Evolutionary conservation across 345 rosid genomes (phyloP).

Genomic region (Barbarea vulgaris): DNA sequence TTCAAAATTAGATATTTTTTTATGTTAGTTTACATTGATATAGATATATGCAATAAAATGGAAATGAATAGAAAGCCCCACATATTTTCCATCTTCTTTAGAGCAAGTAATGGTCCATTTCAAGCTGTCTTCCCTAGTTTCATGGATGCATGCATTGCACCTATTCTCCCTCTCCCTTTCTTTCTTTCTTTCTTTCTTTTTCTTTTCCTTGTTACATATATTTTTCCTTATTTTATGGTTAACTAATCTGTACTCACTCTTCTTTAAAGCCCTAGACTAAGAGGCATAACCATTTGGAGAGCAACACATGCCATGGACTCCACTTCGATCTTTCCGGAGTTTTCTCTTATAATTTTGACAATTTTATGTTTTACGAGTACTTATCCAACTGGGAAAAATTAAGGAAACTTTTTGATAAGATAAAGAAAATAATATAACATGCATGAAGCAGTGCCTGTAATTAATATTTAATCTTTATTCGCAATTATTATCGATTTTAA

Average conservation of each 20-base stretch:
- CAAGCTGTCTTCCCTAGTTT: constrained; percentile 58
- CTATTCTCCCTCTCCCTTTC: constrained; percentile 34
- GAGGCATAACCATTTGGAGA: constrained; percentile 24
- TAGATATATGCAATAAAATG: constrained; percentile 29
- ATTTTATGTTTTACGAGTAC: constrained; percentile 21
- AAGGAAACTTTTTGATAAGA: too few species aligned
- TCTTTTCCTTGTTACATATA: neutral
- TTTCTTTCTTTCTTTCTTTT: neutral
- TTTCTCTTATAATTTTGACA: constrained; percentile 9
- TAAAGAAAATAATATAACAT: neutral
- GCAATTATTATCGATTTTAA: neutral
- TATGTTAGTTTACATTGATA: neutral
- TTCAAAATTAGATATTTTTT: constrained; percentile 8
- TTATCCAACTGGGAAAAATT: constrained; percentile 15
- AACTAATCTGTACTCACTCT: constrained; percentile 6
- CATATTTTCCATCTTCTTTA: constrained; percentile 51
- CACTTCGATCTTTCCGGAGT: constrained; percentile 16
- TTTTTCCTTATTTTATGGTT: neutral
- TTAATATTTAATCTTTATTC: neutral
- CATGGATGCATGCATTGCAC: constrained; percentile 60
- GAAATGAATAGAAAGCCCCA: constrained; percentile 51
- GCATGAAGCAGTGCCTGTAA: neutral
- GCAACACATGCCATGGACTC: constrained; percentile 39
- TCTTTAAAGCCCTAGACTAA: constrained; percentile 19
- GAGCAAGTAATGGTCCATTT: constrained; percentile 63